Conservation (phyloP, 805 yeast species). For the Yarrowia hollandica region DNA sequence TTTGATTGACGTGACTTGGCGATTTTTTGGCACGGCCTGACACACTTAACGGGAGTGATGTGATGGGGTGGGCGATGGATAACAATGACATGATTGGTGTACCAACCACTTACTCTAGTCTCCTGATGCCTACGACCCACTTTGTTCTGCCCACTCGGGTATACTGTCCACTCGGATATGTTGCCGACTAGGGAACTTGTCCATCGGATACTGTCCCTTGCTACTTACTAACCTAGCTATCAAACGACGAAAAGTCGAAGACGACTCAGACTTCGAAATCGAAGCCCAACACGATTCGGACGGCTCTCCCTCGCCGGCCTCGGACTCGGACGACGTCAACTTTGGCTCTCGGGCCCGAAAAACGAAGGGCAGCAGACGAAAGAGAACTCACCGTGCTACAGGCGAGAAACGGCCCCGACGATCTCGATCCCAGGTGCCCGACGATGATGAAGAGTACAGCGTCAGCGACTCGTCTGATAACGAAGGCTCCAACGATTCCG, state of each 20-base stretch:
- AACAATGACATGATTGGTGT: too few species aligned
- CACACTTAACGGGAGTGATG: too few species aligned
- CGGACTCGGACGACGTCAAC: slow-evolving; percentile 19
- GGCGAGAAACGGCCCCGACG: slow-evolving; percentile 16
- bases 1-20: too few species aligned
- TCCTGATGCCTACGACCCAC: too few species aligned
- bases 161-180: too few species aligned
- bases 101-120: too few species aligned
- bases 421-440: slow-evolving; percentile 15
- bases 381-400: background rate
- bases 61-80: too few species aligned
- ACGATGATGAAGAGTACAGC: slow-evolving; percentile 27
- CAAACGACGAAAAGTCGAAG: slow-evolving; percentile 17
- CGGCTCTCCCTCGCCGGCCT: slow-evolving; percentile 15
- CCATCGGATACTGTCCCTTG: too few species aligned
- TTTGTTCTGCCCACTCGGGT: too few species aligned
- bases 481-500: slow-evolving; percentile 3
- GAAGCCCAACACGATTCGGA: background rate
- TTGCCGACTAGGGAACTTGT: too few species aligned
- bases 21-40: too few species aligned
- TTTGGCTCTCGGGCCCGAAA: slow-evolving; percentile 5
- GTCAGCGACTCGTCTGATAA: slow-evolving; percentile 11
- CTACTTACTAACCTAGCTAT: slow-evolving; percentile 19
- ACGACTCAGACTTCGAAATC: slow-evolving; percentile 14
- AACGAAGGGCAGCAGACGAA: slow-evolving; percentile 13